Conservation (phyloP, 2,329 filamentous ascomycete species). For the Capronia epimyces region DNA sequence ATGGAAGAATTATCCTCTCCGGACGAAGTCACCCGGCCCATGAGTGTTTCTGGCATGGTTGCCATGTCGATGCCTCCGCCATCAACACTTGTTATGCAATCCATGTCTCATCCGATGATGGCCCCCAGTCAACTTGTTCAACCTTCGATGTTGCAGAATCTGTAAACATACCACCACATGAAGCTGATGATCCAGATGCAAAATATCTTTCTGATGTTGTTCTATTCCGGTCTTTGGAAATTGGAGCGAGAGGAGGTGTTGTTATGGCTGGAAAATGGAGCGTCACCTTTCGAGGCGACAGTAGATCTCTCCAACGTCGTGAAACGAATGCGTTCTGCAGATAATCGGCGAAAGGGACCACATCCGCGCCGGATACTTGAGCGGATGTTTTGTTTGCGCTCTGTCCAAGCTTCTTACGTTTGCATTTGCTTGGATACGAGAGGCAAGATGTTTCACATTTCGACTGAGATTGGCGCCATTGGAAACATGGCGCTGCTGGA, state of each 20-base stretch:
- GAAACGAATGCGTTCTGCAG: background rate
- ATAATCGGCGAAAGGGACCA: background rate
- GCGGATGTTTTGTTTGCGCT: background rate
- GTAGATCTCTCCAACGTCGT: background rate
- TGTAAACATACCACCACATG: slow-evolving; percentile 21
- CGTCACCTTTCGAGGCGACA: background rate
- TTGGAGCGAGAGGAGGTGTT: background rate
- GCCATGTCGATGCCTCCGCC: slow-evolving; percentile 28
- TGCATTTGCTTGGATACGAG: background rate
- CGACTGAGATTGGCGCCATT: slow-evolving; percentile 3
- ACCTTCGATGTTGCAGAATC: slow-evolving; percentile 29
- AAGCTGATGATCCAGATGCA: slow-evolving; percentile 16
- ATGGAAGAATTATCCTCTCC: slow-evolving; percentile 71
- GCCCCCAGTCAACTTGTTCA: slow-evolving; percentile 28
- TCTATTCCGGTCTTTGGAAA: slow-evolving; percentile 7
- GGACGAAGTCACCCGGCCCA: slow-evolving; percentile 24
- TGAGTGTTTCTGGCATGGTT: slow-evolving; percentile 20
- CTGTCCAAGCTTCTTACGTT: background rate
- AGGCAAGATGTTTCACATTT: background rate
- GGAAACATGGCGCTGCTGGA: slow-evolving; percentile 17
- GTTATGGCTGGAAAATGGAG: background rate
- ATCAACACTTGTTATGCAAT: slow-evolving; percentile 26
- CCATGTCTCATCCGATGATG: slow-evolving; percentile 28
- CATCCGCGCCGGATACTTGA: background rate
- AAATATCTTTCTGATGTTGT: slow-evolving; percentile 2